Evolutionary conservation across 2,329 filamentous ascomycete genomes (phyloP).

Genomic region (Paraphaeosphaeria minitans): DNA sequence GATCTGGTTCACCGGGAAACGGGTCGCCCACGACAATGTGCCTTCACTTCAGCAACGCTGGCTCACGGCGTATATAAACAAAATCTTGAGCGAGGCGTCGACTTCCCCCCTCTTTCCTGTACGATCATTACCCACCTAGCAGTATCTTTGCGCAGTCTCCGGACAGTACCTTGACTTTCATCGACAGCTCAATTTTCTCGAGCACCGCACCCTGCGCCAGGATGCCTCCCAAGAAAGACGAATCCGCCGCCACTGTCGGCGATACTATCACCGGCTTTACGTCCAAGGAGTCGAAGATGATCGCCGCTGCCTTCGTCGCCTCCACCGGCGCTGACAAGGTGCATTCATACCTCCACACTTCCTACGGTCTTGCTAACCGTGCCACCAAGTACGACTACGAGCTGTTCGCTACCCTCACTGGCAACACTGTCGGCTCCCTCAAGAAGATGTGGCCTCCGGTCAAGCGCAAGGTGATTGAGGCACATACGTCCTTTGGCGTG

Average conservation of each 20-base stretch:
- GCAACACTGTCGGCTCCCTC: conserved; percentile 36
- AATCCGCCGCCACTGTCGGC: conserved; percentile 7
- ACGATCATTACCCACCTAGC: background rate
- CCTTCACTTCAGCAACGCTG: background rate
- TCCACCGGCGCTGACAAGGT: conserved; percentile 37
- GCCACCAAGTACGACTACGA: conserved; percentile 34
- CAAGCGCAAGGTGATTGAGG: conserved; percentile 38
- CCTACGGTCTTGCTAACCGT: background rate
- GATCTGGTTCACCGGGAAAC: background rate
- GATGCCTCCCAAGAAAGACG: conserved; percentile 39
- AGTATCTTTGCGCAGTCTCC: background rate
- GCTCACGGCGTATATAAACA: background rate
- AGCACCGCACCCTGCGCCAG: background rate
- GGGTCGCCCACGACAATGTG: background rate
- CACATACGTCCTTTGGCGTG: conserved; percentile 28
- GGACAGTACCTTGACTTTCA: background rate
- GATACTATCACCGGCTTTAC: conserved; percentile 27
- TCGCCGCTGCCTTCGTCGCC: conserved; percentile 40
- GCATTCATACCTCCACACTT: background rate
- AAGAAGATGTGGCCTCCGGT: conserved; percentile 43
- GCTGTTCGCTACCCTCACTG: conserved; percentile 33
- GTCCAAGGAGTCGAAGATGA: conserved; percentile 31
- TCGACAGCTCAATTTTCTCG: background rate
- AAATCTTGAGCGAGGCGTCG: background rate
- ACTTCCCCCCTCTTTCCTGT: background rate